phyloP scores from a whole-genome alignment of 164 flowering plant genomes.

The Sedum album region DNA sequence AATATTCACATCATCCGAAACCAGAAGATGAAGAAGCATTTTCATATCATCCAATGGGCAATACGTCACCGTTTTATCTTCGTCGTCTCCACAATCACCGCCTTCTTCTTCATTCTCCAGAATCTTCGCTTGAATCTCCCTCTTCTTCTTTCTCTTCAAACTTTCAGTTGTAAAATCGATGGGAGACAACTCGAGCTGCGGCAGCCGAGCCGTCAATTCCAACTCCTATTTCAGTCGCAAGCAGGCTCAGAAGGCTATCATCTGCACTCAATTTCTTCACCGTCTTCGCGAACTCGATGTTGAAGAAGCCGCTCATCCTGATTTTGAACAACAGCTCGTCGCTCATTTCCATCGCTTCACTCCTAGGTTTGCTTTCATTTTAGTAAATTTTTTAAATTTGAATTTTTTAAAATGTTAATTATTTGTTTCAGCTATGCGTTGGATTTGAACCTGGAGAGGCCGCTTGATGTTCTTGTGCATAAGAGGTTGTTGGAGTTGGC shows the following conservation, averaged over 20 bases:
- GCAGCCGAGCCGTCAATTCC: conserved; percentile 23
- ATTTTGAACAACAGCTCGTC: conserved; percentile 78
- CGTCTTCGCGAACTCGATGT: conserved; percentile 44
- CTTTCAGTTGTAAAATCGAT: conserved; percentile 10
- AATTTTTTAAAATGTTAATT: not conserved
- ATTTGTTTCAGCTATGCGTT: conserved; percentile 3
- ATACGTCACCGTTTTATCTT: conserved; percentile 1
- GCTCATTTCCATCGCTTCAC: conserved; percentile 77
- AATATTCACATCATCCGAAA: conserved; percentile 5
- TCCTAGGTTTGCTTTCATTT: conserved; percentile 34
- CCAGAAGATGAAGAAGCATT: not conserved
- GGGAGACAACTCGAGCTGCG: conserved; percentile 40
- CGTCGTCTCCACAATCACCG: not conserved
- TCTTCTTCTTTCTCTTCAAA: not conserved
- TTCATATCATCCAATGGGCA: too few relatives aligned
- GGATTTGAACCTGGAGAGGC: conserved; percentile 11
- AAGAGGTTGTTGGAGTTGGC: conserved; percentile 7
- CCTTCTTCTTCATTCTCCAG: too few relatives aligned
- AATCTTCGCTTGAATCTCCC: not conserved
- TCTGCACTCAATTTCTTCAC: conserved; percentile 40
- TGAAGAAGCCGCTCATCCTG: conserved; percentile 43
- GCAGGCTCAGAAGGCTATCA: conserved; percentile 35
- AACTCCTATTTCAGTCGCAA: conserved; percentile 17
- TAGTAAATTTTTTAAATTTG: too few relatives aligned
- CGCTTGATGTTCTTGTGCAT: conserved; percentile 8